Conservation (phyloP, 305 asterid species). For the Solanum hybrid region DNA sequence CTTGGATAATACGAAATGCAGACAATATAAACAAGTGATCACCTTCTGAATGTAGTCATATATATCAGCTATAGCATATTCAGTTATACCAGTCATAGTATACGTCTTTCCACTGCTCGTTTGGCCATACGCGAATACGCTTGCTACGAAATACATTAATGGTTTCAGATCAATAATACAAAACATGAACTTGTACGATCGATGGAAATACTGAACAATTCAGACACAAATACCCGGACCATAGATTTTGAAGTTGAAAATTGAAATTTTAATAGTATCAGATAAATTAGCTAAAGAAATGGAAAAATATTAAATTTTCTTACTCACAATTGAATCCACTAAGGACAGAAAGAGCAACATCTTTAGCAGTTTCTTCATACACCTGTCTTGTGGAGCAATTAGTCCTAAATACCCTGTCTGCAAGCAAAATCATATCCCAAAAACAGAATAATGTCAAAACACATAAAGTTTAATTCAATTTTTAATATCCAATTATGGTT, state of each 20-base stretch:
- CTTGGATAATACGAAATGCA: not conserved
- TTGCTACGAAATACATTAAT: conserved; percentile 39
- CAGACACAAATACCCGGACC: not conserved
- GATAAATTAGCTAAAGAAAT: not conserved
- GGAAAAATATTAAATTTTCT: not conserved
- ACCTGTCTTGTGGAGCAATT: conserved; percentile 76
- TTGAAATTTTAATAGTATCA: not conserved
- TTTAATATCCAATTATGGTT: not conserved
- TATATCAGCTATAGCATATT: conserved; percentile 76
- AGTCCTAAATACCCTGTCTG: conserved; percentile 73
- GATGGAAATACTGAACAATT: not conserved
- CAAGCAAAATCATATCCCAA: conserved; percentile 10
- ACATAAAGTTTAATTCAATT: not conserved
- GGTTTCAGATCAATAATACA: not conserved
- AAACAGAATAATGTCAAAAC: not conserved
- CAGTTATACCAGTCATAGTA: conserved; percentile 87
- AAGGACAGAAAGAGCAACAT: conserved; percentile 76
- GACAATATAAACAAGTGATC: not conserved
- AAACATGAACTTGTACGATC: not conserved
- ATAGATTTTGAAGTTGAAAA: not conserved
- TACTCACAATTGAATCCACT: conserved; percentile 77
- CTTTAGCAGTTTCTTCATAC: conserved; percentile 78
- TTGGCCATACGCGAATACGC: conserved; percentile 91
- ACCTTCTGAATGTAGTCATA: conserved; percentile 70
- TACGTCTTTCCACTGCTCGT: conserved; percentile 97